These are phyloP conservation scores for Rhododendron henanense DNA, from an alignment of 148 eudicot species.

Conservation along the genomic window DNA sequence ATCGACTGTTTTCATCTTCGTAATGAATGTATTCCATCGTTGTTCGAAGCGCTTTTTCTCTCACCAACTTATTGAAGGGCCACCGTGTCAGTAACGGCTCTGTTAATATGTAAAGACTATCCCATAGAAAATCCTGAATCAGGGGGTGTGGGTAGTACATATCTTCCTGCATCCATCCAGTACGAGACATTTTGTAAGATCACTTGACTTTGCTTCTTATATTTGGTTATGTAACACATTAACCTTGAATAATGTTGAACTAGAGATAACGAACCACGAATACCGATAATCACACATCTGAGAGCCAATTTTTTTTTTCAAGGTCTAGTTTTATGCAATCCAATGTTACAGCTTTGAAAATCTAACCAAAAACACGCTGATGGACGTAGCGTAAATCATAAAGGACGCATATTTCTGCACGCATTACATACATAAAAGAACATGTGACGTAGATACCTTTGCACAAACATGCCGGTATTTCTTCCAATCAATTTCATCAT, in stretches of 20 bases:
- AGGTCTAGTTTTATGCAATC: neutral
- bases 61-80: slow-evolving; percentile 17
- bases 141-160: slow-evolving; percentile 13
- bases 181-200: neutral
- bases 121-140: slow-evolving; percentile 19
- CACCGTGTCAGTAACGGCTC: slow-evolving; percentile 20
- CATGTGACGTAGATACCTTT: slow-evolving; percentile 10
- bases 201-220: neutral
- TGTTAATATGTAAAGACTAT: slow-evolving; percentile 10
- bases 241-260: no score
- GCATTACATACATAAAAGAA: neutral
- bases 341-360: neutral
- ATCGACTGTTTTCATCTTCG: slow-evolving; percentile 25
- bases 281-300: neutral
- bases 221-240: no score
- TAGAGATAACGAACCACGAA: neutral
- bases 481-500: slow-evolving; percentile 30
- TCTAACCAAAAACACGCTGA: neutral
- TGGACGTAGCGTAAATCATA: neutral
- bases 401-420: no score
- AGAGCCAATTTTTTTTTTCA: neutral
- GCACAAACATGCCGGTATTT: slow-evolving; percentile 28
- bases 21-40: slow-evolving; percentile 16
- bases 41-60: slow-evolving; percentile 11
- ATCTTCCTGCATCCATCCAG: slow-evolving; percentile 4